Evolutionary conservation across 2,329 filamentous ascomycete genomes (phyloP).

Genomic region (Endothia cerciana): DNA sequence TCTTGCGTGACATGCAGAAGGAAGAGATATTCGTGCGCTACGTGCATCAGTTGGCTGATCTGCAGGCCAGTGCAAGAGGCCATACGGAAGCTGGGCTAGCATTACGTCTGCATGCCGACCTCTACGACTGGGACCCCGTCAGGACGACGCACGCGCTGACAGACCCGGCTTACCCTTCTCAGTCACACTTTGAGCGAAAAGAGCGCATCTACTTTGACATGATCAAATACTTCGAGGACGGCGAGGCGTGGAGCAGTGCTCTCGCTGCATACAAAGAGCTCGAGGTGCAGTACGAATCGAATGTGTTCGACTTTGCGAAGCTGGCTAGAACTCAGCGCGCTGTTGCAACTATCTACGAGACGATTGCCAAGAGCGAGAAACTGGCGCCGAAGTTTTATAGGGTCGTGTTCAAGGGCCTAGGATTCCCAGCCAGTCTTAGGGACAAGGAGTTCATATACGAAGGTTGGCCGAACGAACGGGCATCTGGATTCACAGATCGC

Average conservation of each 20-base stretch:
- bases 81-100: slow-evolving; percentile 87
- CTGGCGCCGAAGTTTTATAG: slow-evolving; percentile 86
- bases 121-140: slow-evolving; percentile 87
- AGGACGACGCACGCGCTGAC: slow-evolving; percentile 66
- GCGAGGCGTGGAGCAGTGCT: slow-evolving; percentile 90
- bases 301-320: slow-evolving; percentile 89
- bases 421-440: slow-evolving; percentile 78
- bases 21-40: slow-evolving; percentile 97
- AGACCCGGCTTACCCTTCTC: slow-evolving; percentile 79
- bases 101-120: slow-evolving; percentile 85
- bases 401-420: slow-evolving; percentile 85
- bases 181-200: slow-evolving; percentile 89
- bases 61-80: slow-evolving; percentile 77
- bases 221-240: slow-evolving; percentile 92
- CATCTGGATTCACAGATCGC: slow-evolving; percentile 82
- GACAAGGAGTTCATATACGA: slow-evolving; percentile 96
- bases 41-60: slow-evolving; percentile 83
- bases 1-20: slow-evolving; percentile 93
- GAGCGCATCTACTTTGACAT: slow-evolving; percentile 92
- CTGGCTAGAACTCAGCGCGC: slow-evolving; percentile 86
- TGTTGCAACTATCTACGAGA: slow-evolving; percentile 91
- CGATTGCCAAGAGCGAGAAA: slow-evolving; percentile 79
- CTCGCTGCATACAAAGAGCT: slow-evolving; percentile 89
- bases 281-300: slow-evolving; percentile 86
- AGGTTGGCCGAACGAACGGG: slow-evolving; percentile 74